Evolutionary conservation across 108 stramenopile genomes (phyloP).

Genomic region (Skeletonema costatum): DNA sequence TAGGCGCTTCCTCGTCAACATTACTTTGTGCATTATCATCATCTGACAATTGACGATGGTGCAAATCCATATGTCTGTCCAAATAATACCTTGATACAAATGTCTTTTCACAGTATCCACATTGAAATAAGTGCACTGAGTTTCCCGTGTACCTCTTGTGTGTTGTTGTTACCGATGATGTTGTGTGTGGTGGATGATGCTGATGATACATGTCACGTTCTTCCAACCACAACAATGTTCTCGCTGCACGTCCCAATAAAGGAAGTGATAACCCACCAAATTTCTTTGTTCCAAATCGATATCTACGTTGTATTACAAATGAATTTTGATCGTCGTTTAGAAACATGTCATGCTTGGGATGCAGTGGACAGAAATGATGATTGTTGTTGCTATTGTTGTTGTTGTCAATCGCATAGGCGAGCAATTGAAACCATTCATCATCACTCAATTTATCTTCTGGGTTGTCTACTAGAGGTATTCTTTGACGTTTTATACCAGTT

Average conservation of each 20-base stretch:
- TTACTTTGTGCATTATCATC: not conserved
- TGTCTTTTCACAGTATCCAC: slow-evolving; percentile 17
- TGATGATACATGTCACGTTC: slow-evolving; percentile 4
- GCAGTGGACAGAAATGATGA: slow-evolving; percentile 7
- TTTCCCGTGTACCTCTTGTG: not conserved
- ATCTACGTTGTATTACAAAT: slow-evolving; percentile 1
- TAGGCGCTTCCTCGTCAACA: not conserved
- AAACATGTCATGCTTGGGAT: slow-evolving; percentile 9
- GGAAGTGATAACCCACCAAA: slow-evolving; percentile 10
- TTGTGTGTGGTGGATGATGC: not conserved
- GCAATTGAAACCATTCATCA: slow-evolving; percentile 15
- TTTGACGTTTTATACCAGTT: not conserved
- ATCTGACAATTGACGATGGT: not conserved
- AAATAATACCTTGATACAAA: slow-evolving; percentile 16
- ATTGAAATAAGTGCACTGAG: slow-evolving; percentile 12
- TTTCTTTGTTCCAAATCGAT: not conserved
- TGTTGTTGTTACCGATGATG: not conserved
- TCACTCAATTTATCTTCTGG: slow-evolving; percentile 8
- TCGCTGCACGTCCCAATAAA: not conserved
- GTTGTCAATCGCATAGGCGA: slow-evolving; percentile 3
- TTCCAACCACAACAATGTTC: slow-evolving; percentile 6
- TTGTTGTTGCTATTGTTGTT: too few relatives aligned
- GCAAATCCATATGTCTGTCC: slow-evolving; percentile 7
- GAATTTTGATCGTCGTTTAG: slow-evolving; percentile 6
- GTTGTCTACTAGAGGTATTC: slow-evolving; percentile 4